phyloP scores from a whole-genome alignment of 83 land plant genomes.

The Picea abies region DNA sequence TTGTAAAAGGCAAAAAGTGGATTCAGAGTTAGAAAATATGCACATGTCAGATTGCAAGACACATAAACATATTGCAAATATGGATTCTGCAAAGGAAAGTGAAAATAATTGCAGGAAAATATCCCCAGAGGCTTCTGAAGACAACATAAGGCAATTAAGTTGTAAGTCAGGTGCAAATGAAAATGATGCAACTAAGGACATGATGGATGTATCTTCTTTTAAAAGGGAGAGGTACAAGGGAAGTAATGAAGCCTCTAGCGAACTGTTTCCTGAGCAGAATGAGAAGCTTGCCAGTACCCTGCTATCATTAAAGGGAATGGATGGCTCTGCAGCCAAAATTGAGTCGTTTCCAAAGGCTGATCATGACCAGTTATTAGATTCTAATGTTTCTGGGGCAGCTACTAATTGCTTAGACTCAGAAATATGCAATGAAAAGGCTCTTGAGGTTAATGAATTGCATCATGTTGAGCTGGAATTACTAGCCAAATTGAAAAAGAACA shows the following conservation, averaged over 20 bases:
- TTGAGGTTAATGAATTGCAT: neutral
- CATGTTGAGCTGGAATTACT: neutral
- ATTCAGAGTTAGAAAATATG: neutral
- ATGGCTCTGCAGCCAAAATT: neutral
- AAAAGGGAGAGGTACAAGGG: neutral
- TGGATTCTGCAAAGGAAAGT: slow-evolving; percentile 2
- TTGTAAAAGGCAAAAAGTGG: no score
- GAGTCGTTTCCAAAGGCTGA: neutral
- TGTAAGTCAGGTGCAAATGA: neutral
- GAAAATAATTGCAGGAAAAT: neutral
- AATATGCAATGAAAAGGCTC: neutral
- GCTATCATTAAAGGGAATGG: slow-evolving; percentile 9
- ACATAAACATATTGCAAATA: neutral
- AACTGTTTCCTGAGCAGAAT: neutral
- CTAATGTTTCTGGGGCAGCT: neutral
- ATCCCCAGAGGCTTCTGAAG: neutral
- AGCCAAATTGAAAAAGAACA: slow-evolving; percentile 1
- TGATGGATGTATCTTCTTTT: neutral
- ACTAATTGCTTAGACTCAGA: neutral
- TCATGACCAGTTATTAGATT: neutral
- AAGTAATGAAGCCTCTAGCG: neutral
- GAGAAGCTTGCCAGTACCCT: slow-evolving; percentile 10
- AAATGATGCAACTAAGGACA: neutral
- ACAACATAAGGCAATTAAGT: neutral
- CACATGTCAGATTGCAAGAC: neutral